These are phyloP conservation scores for Leishmania guyanensis DNA, from an alignment of 208 protist species.

Conservation along the genomic window DNA sequence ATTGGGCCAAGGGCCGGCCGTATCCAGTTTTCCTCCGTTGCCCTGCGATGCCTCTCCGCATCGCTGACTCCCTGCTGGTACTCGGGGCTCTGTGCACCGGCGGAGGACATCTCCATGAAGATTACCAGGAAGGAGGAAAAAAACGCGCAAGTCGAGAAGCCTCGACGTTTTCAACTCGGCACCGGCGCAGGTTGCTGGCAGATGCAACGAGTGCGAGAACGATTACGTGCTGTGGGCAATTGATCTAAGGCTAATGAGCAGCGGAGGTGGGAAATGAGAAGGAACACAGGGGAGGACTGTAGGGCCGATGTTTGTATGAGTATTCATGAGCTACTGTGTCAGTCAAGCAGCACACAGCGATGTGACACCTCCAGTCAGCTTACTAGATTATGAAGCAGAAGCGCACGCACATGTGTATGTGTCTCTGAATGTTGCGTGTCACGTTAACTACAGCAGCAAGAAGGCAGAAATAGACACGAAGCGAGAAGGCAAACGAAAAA, in stretches of 20 bases:
- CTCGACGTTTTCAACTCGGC: background rate
- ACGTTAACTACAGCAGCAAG: background rate
- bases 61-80: conserved; percentile 77
- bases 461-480: background rate
- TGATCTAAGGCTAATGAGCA: background rate
- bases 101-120: conserved; percentile 15
- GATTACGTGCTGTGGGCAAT: background rate
- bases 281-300: background rate
- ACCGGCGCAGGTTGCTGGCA: background rate
- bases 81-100: conserved; percentile 19
- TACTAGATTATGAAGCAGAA: background rate
- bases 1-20: conserved; percentile 71
- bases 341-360: background rate
- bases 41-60: conserved; percentile 61
- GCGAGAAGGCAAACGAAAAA: background rate
- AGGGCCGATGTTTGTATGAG: background rate
- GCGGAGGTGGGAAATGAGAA: background rate
- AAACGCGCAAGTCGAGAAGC: background rate
- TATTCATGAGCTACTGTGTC: background rate
- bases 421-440: background rate
- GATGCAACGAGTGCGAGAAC: background rate
- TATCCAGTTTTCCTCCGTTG: conserved; percentile 86
- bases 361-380: background rate
- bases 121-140: background rate
- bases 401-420: background rate